These are phyloP conservation scores for Hypericum perforatum DNA, from an alignment of 345 rosid species.

Conservation along the genomic window DNA sequence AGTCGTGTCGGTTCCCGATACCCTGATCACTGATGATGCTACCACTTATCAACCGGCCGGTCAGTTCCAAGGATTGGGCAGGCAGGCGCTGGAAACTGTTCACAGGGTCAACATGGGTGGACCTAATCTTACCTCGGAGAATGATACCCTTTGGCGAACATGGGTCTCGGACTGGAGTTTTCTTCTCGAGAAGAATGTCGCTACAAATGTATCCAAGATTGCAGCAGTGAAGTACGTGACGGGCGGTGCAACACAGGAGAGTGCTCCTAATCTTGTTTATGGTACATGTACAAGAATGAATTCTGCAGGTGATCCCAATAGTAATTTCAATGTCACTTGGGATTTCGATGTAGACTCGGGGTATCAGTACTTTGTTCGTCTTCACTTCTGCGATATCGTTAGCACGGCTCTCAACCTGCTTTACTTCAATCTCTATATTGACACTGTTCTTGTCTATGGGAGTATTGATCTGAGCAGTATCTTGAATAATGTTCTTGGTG, in stretches of 20 bases:
- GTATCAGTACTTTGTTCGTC: conserved; percentile 61
- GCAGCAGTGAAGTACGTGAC: conserved; percentile 37
- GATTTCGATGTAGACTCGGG: conserved; percentile 51
- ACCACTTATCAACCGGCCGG: conserved; percentile 12
- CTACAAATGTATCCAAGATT: conserved; percentile 25
- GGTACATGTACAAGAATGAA: conserved; percentile 63
- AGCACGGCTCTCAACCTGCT: conserved; percentile 41
- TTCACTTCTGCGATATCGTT: conserved; percentile 79
- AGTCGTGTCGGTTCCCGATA: conserved; percentile 69
- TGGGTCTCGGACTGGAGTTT: conserved; percentile 62
- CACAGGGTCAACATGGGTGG: conserved; percentile 93
- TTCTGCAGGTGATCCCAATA: conserved; percentile 30
- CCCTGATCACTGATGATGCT: conserved; percentile 37
- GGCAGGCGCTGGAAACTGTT: conserved; percentile 65
- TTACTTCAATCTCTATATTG: conserved; percentile 64
- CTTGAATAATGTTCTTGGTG: conserved; percentile 27
- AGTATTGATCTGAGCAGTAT: conserved; percentile 43
- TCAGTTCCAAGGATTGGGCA: conserved; percentile 33
- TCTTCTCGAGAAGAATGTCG: conserved; percentile 32
- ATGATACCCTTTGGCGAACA: conserved; percentile 67
- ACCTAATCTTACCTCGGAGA: conserved; percentile 28
- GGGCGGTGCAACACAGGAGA: conserved; percentile 39
- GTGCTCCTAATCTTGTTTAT: conserved; percentile 66
- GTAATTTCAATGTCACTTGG: conserved; percentile 82
- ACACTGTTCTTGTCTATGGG: conserved; percentile 30